A percentile compares a stretch with the other conserved stretches of the same genome.
These are phyloP conservation scores for Persicaria maculosa DNA, from an alignment of 148 eudicot genomes.

Conservation along the genomic window DNA sequence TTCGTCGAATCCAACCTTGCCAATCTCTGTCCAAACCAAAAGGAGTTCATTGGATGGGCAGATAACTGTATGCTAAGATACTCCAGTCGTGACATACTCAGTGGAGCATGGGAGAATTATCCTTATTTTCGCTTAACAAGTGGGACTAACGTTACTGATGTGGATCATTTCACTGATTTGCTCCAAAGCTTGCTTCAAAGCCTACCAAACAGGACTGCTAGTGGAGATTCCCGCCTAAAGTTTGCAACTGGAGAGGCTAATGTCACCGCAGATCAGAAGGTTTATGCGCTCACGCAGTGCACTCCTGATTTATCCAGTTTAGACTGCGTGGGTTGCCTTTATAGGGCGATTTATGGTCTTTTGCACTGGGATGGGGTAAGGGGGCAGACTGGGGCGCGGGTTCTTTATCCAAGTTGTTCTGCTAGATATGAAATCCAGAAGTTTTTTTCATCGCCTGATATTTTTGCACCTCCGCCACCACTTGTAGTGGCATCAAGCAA, in stretches of 20 bases:
- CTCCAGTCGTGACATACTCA: conserved; percentile 5
- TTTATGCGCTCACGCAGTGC: conserved; percentile 26
- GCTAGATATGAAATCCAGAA: background rate
- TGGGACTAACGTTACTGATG: background rate
- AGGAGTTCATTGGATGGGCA: conserved; percentile 16
- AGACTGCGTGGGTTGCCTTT: conserved; percentile 22
- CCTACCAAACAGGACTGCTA: background rate
- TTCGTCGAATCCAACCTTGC: background rate
- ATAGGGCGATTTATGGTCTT: background rate
- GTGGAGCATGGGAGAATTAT: background rate
- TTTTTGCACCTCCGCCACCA: conserved; percentile 1
- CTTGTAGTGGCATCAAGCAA: background rate
- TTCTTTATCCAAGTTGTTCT: background rate
- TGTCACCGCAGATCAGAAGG: background rate
- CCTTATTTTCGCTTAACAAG: background rate
- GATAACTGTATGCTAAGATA: conserved; percentile 15
- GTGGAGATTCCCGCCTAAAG: conserved; percentile 20
- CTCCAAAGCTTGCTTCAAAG: background rate
- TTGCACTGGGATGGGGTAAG: background rate
- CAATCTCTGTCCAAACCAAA: conserved; percentile 17
- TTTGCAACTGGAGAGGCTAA: conserved; percentile 19
- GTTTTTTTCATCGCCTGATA: background rate
- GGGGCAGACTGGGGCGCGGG: background rate
- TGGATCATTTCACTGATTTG: background rate
- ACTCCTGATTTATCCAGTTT: conserved; percentile 14